Percentiles rank a stretch among this genome's conserved stretches.
phyloP scores from a whole-genome alignment of 192 early-diverging fungal genomes.

The Kappamyces sp. region DNA sequence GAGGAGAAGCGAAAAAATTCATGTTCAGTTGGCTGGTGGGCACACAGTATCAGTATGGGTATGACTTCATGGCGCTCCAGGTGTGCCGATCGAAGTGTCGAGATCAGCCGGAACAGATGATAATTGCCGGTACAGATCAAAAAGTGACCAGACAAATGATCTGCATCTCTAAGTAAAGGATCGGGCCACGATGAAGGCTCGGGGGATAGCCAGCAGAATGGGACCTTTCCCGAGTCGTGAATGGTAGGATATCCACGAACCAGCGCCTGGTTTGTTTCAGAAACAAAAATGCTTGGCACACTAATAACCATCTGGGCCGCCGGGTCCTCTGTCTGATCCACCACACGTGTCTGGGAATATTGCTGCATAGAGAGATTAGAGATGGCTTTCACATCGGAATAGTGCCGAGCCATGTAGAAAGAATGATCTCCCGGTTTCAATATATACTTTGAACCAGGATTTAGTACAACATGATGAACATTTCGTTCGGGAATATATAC shows the following conservation, averaged over 20 bases:
- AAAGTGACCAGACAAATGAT: conserved; percentile 22
- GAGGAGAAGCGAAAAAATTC: conserved; percentile 5
- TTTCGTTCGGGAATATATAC: conserved; percentile 4
- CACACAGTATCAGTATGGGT: conserved; percentile 2
- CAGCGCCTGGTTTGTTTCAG: too few species aligned
- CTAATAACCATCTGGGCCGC: too few species aligned
- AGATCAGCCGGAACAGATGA: conserved; percentile 37
- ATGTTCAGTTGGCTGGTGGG: not conserved
- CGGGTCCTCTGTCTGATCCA: too few species aligned
- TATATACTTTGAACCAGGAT: conserved; percentile 40
- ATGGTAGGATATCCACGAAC: not conserved
- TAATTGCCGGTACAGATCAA: conserved; percentile 31
- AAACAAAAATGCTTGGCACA: too few species aligned
- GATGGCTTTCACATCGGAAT: not conserved
- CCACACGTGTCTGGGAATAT: too few species aligned
- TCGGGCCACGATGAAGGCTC: conserved; percentile 8
- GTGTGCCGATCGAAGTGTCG: conserved; percentile 26
- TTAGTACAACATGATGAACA: conserved; percentile 45
- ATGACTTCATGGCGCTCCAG: conserved; percentile 1
- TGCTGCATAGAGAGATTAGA: too few species aligned
- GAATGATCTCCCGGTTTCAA: conserved; percentile 13
- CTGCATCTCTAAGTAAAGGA: conserved; percentile 11
- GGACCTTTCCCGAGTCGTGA: not conserved
- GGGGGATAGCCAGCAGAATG: conserved; percentile 21
- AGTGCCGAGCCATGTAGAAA: conserved; percentile 12